Base-by-base conservation (phyloP, 345 rosid genomes). In the Salix purpurea region DNA sequence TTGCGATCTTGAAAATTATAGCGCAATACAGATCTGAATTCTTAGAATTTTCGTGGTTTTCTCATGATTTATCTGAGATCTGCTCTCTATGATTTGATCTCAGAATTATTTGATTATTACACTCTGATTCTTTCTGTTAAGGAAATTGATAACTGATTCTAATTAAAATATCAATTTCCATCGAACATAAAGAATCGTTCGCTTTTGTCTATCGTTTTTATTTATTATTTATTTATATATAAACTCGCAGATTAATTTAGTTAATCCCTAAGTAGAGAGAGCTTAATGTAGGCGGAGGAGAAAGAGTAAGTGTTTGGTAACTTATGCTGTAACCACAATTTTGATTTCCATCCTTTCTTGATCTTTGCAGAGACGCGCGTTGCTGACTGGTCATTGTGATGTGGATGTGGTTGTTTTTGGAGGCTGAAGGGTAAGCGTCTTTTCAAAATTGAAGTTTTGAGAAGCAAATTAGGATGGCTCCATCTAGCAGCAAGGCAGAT, bases 401-500 rank as follows among this genome's bases (percentile, higher is more conserved):
- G 61, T 15, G 44, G 75, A 72, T 24, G 75, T 48, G 24, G 36
- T 58, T 72, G 14, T 6, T 16, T 39, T 36, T 24, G 36, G 75
- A 58, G 67, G 52, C 12, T 36, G 67, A 61, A 37, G 67, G 54
- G 24, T 72, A 40, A 54, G 23, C n/a, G 64, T 52, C n/a, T 19
- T 52, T 52, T 52, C 58, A 72, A 26, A 13, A 39, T 37, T 42
- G 8, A 32, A 23, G 13, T 58, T 36, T 60, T 69, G 71, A 37
- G 14, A 48, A 70, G 73, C 14, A 69, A 46, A 12, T 58, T 21
- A 81, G 50, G 69, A 92, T 91, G 98, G 73, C 86, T 77, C 84
- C 86, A 30, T 78, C 87, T 66, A 91, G 85, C 90, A 92, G 85
- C 90, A 92, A 91, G 81, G 91, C 88, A 71, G 89, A 93, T 76